phyloP scores from a whole-genome alignment of 2,329 filamentous ascomycete genomes.

The Dothideomycetidae sp. region DNA sequence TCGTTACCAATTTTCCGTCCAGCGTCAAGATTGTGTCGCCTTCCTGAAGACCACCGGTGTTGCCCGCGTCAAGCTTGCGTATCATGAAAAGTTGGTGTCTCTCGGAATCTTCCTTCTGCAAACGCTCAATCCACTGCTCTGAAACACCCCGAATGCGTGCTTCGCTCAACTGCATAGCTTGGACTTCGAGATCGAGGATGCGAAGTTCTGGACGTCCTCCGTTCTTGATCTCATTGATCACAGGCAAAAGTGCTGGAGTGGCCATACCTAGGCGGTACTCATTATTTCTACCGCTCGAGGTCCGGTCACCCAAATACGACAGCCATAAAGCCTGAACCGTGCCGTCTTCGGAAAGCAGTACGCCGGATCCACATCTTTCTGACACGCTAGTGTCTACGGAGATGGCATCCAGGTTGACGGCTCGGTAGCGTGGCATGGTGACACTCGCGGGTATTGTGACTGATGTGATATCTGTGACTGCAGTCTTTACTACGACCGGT shows the following conservation, averaged over 20 bases:
- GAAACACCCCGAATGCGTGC: constrained; percentile 93
- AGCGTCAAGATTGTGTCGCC: constrained; percentile 85
- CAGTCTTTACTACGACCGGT: constrained; percentile 85
- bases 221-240: constrained; percentile 73
- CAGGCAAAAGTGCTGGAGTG: constrained; percentile 73
- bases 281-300: constrained; percentile 67
- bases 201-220: constrained; percentile 68
- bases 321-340: constrained; percentile 93
- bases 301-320: constrained; percentile 87
- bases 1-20: constrained; percentile 83
- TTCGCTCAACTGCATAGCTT: constrained; percentile 92
- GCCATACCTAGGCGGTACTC: constrained; percentile 92
- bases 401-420: constrained; percentile 91
- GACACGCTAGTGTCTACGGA: constrained; percentile 90
- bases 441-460: constrained; percentile 92
- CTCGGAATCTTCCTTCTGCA: constrained; percentile 74
- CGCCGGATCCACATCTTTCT: constrained; percentile 84
- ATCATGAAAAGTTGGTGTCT: constrained; percentile 98
- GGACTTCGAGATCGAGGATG: constrained; percentile 87
- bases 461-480: constrained; percentile 91
- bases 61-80: constrained; percentile 64
- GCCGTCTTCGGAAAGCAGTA: constrained; percentile 76
- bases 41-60: constrained; percentile 57
- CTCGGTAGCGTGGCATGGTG: constrained; percentile 79
- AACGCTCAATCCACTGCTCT: constrained; percentile 87